Percentiles rank a stretch among this genome's conserved stretches.
These are phyloP conservation scores for Thuidium tamariscinum DNA, from an alignment of 225 moss, liverwort and hornwort genomes.

Conservation along the genomic window DNA sequence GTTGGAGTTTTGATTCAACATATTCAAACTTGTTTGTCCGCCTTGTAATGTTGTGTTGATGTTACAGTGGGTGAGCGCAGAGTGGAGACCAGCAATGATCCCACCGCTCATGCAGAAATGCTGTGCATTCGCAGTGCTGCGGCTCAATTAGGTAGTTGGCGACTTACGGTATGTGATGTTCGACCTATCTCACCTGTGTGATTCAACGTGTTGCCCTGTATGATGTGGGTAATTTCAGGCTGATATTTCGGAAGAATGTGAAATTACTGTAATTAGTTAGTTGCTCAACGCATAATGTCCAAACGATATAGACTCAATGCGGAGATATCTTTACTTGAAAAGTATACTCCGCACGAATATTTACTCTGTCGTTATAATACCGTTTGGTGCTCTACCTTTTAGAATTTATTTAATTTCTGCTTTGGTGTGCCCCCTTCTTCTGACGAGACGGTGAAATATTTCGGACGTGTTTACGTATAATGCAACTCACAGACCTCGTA, in stretches of 20 bases:
- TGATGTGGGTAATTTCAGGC: neutral
- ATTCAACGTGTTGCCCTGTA: neutral
- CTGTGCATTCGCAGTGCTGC: conserved; percentile 77
- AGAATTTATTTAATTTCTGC: neutral
- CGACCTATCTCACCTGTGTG: neutral
- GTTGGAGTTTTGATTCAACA: neutral
- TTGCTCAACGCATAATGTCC: neutral
- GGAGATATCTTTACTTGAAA: neutral
- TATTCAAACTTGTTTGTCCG: neutral
- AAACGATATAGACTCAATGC: neutral
- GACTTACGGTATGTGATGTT: conserved; percentile 43
- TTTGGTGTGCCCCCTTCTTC: neutral
- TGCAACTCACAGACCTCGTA: neutral
- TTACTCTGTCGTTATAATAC: neutral
- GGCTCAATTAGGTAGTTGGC: conserved; percentile 55
- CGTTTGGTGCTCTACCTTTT: neutral
- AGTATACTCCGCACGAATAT: neutral
- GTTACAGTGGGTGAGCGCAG: conserved; percentile 45
- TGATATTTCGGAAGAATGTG: neutral
- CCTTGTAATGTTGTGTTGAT: conserved; percentile 41
- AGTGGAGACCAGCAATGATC: conserved; percentile 76
- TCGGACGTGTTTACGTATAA: neutral
- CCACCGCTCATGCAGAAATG: conserved; percentile 95
- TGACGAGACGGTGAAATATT: neutral
- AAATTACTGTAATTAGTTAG: neutral